phyloP scores from a whole-genome alignment of 139 green algal genomes.

The Chlorella vulgaris region DNA sequence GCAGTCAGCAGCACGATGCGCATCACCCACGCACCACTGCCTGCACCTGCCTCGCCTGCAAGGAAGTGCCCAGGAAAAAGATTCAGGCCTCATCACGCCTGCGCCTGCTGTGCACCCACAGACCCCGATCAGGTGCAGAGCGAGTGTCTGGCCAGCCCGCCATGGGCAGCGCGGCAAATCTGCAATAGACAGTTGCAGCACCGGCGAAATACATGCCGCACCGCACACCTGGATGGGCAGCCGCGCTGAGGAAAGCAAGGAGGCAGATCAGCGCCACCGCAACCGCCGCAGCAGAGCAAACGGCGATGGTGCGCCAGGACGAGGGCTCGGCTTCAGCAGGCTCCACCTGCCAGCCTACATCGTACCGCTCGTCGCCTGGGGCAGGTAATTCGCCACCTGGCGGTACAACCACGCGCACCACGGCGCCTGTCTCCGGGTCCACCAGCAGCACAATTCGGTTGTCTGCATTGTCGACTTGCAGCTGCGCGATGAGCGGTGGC shows the following conservation, averaged over 20 bases:
- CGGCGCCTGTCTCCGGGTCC: slow-evolving; percentile 2
- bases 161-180: too few relatives aligned
- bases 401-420: slow-evolving; percentile 9
- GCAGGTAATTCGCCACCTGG: not conserved
- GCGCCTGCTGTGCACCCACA: too few relatives aligned
- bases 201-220: not conserved
- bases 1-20: slow-evolving; percentile 13
- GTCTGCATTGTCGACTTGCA: slow-evolving; percentile 26
- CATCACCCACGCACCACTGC: slow-evolving; percentile 4
- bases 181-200: not conserved
- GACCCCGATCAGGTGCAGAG: too few relatives aligned
- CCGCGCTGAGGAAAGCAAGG: not conserved
- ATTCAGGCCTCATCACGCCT: too few relatives aligned
- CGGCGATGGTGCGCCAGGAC: not conserved
- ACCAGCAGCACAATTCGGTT: slow-evolving; percentile 18
- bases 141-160: too few relatives aligned
- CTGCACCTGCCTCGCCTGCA: not conserved
- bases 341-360: not conserved
- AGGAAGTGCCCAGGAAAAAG: too few relatives aligned
- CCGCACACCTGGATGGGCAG: not conserved
- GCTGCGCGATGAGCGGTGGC: slow-evolving; percentile 4
- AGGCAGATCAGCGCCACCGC: not conserved
- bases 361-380: not conserved
- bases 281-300: not conserved
- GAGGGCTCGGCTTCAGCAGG: not conserved